phyloP scores from a whole-genome alignment of 169 alveolate genomes.

The Babesia ovis region DNA sequence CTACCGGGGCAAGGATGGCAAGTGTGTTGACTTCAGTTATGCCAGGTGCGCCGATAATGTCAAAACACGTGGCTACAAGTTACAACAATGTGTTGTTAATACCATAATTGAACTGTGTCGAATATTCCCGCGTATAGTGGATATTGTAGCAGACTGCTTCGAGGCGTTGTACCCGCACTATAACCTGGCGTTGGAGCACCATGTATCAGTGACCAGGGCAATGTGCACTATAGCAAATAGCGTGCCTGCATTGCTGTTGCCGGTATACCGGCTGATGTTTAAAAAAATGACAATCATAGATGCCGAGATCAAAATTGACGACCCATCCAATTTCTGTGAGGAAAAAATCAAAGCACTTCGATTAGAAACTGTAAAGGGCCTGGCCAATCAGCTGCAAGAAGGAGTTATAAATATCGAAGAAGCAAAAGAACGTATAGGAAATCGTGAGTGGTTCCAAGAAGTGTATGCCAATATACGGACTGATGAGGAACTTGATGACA shows the following conservation, averaged over 20 bases:
- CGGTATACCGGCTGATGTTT: conserved; percentile 42
- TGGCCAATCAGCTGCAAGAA: conserved; percentile 16
- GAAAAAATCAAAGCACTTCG: conserved; percentile 29
- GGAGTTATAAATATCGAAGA: conserved; percentile 39
- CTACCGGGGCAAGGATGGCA: conserved; percentile 41
- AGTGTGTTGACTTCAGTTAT: conserved; percentile 58
- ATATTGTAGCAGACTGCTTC: conserved; percentile 37
- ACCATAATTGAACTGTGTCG: conserved; percentile 51
- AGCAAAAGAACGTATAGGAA: conserved; percentile 30
- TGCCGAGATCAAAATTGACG: conserved; percentile 49
- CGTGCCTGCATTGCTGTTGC: conserved; percentile 7
- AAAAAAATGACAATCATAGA: conserved; percentile 65
- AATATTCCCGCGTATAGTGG: conserved; percentile 41
- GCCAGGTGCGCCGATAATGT: conserved; percentile 62
- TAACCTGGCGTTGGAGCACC: conserved; percentile 58
- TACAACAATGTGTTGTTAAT: conserved; percentile 12
- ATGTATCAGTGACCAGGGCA: conserved; percentile 39
- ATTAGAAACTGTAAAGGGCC: conserved; percentile 35
- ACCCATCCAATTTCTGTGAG: conserved; percentile 39
- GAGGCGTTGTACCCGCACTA: conserved; percentile 54
- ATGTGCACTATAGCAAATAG: conserved; percentile 22
- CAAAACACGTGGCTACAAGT: conserved; percentile 14
- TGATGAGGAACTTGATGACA: conserved; percentile 74
- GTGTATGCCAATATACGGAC: conserved; percentile 58
- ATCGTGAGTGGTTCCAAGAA: conserved; percentile 60